Conservation (phyloP, 352 stramenopile genomes). For the Globisporangium splendens region DNA sequence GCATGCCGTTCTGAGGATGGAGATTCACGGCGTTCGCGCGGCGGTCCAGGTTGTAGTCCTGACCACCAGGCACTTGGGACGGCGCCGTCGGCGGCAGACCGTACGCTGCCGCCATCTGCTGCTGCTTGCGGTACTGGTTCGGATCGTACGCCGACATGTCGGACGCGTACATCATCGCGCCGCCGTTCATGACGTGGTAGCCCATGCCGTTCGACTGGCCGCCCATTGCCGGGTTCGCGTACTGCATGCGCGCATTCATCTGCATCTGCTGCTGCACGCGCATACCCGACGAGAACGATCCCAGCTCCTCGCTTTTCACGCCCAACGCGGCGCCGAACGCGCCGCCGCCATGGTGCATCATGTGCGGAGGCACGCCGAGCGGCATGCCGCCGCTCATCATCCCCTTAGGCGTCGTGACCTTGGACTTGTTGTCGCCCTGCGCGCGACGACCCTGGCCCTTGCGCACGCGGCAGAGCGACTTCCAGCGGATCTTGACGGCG, state of each 20-base stretch:
- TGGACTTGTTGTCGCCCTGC: slow-evolving; percentile 35
- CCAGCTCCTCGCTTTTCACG: slow-evolving; percentile 68
- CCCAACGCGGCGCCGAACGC: slow-evolving; percentile 40
- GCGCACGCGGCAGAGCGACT: slow-evolving; percentile 79
- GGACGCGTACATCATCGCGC: slow-evolving; percentile 37
- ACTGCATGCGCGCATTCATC: slow-evolving; percentile 24
- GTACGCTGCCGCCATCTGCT: slow-evolving; percentile 19
- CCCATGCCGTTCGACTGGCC: slow-evolving; percentile 14
- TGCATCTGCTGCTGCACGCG: slow-evolving; percentile 34
- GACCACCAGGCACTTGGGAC: neutral
- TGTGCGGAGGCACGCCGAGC: slow-evolving; percentile 4
- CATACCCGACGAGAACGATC: slow-evolving; percentile 40
- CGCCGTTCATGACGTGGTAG: slow-evolving; percentile 21
- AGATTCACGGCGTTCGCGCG: slow-evolving; percentile 41
- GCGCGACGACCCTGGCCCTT: slow-evolving; percentile 54
- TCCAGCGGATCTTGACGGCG: slow-evolving; percentile 91
- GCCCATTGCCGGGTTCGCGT: slow-evolving; percentile 20
- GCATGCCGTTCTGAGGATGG: slow-evolving; percentile 3
- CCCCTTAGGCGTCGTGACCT: slow-evolving; percentile 24
- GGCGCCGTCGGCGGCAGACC: slow-evolving; percentile 27
- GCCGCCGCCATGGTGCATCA: slow-evolving; percentile 14
- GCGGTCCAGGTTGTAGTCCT: slow-evolving; percentile 43
- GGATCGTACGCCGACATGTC: slow-evolving; percentile 52
- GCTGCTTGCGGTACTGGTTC: slow-evolving; percentile 45
- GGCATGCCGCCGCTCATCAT: slow-evolving; percentile 19